Base-by-base conservation (phyloP, 2,329 filamentous ascomycete genomes). In the Aspergillus unguis region DNA sequence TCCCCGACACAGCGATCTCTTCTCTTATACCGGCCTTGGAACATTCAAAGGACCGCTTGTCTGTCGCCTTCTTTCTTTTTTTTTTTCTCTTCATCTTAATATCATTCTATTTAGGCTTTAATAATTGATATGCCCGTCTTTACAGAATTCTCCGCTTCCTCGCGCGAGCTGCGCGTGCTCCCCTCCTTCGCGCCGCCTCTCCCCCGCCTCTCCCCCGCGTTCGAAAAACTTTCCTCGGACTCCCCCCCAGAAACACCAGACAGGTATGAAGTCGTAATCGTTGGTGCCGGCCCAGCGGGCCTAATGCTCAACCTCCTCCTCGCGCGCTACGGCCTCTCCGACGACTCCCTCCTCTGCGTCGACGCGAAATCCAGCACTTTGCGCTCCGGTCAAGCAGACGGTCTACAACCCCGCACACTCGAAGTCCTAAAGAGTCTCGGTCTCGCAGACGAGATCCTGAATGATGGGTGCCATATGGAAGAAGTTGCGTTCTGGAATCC, bases 401-500 rank as follows among this genome's bases (percentile, higher is more conserved):
- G 72, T 0, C 58, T 76, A 4, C 72, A 75, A 44, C 72, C 72
- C 5, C 67, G 75, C 5, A 76, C 73, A 1, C 61, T 76, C 4
- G 75, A 77, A 54, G 69, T 75, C 5, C 55, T 77, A 4, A 70
- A 74, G 44, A 71, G 70, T 1, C 65, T 77, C 3, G 74, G 73
- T 1, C 56, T 77, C 2, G 66, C 62, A 0, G 69, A 72, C 31
- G 69, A 74, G 48, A 64, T 77, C 33, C 61, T 74, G 27, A 64
- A 61, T 4, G 69, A 73, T 45, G 71, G 70, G 1, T 72, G 70
- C 48, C 70, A 71, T 37, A 68, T 72, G 65, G 67, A 83, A 61
- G 85, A 89, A 44, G 67, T 69, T 6, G 85, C 85, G 2, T 88
- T 89, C 61, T 89, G 86, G 86, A 85, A 88, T 56, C 84, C 85